phyloP scores from a whole-genome alignment of 2,329 filamentous ascomycete genomes.

The Dryadomyces quercivorus region DNA sequence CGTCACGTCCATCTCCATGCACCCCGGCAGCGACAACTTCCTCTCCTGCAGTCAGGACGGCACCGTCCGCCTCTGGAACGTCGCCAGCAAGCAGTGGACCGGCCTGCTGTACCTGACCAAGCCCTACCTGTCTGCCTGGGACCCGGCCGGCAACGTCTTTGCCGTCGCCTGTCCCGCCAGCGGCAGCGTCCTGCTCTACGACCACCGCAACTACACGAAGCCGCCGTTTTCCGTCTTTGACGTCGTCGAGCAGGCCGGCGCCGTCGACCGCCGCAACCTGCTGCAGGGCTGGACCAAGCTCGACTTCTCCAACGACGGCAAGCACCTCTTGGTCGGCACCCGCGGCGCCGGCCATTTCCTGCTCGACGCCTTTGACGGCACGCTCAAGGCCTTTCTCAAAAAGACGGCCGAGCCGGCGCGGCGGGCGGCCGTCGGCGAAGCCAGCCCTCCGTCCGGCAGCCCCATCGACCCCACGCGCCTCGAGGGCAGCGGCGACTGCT shows the following conservation, averaged over 20 bases:
- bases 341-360: constrained; percentile 78
- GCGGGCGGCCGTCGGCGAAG: constrained; percentile 42
- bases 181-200: constrained; percentile 76
- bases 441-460: constrained; percentile 19
- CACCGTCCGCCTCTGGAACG: constrained; percentile 84
- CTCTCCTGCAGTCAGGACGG: constrained; percentile 86
- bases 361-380: constrained; percentile 83
- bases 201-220: constrained; percentile 87
- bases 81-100: constrained; percentile 65
- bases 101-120: constrained; percentile 71
- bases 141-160: constrained; percentile 85
- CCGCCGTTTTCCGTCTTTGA: constrained; percentile 82
- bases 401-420: constrained; percentile 42
- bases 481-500: constrained; percentile 64
- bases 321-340: constrained; percentile 72
- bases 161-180: constrained; percentile 75
- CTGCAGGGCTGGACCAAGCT: constrained; percentile 74
- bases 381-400: constrained; percentile 60
- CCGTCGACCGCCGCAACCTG: constrained; percentile 42
- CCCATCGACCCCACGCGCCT: constrained; percentile 21
- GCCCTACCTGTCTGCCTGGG: constrained; percentile 77
- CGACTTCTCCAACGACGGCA: constrained; percentile 94
- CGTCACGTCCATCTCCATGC: constrained; percentile 74
- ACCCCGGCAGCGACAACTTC: constrained; percentile 81
- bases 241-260: constrained; percentile 44